Conservation (phyloP, 2,329 filamentous ascomycete genomes). For the Xylariaceae sp. region DNA sequence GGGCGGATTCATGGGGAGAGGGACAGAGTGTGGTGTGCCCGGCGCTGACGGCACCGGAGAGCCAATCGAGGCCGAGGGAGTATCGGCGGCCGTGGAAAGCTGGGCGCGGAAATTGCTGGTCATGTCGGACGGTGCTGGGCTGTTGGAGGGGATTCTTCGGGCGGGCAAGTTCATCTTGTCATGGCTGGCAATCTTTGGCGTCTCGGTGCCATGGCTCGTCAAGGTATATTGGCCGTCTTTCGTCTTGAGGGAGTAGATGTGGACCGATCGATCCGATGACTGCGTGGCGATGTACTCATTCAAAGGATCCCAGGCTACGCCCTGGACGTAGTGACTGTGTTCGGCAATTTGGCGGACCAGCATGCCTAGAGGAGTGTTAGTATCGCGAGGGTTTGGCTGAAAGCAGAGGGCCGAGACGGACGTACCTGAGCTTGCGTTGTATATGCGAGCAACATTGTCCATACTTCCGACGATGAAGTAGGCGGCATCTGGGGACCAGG, state of each 20-base stretch:
- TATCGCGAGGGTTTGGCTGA: not conserved
- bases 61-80: conserved; percentile 56
- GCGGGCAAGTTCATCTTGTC: conserved; percentile 79
- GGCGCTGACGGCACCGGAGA: conserved; percentile 89
- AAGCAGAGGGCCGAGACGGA: conserved; percentile 16
- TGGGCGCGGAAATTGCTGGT: conserved; percentile 54
- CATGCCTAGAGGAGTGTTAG: conserved; percentile 19
- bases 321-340: conserved; percentile 81
- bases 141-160: conserved; percentile 83
- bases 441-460: conserved; percentile 97
- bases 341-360: conserved; percentile 30
- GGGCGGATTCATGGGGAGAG: conserved; percentile 94
- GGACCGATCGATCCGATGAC: conserved; percentile 94
- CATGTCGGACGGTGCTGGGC: conserved; percentile 84
- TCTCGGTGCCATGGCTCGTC: conserved; percentile 55
- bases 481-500: conserved; percentile 94
- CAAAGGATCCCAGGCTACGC: conserved; percentile 94
- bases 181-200: conserved; percentile 76
- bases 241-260: conserved; percentile 93
- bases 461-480: conserved; percentile 99
- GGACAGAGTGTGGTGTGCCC: conserved; percentile 84
- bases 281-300: conserved; percentile 98
- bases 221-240: conserved; percentile 95
- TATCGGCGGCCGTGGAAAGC: conserved; percentile 51
- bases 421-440: conserved; percentile 76